Base-by-base conservation (phyloP, 805 yeast species). In the Starmerella stigmatis region DNA sequence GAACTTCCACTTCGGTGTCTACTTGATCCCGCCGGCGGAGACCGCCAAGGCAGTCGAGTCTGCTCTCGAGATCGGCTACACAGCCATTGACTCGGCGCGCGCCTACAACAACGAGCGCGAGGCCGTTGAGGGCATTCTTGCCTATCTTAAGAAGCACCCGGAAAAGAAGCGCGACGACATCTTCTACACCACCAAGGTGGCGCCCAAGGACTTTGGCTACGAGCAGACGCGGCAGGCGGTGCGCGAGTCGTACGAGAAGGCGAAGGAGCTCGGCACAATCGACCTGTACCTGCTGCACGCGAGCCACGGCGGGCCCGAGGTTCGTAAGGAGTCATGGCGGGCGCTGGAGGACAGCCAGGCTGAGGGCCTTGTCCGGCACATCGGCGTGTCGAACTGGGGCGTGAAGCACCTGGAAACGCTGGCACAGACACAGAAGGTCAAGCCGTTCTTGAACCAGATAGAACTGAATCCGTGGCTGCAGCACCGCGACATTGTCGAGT, bases 381-480 rank as follows among this genome's bases (percentile, higher is more conserved):
- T 79, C 45, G 85, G 84, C 22, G 81, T 79, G 10, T 76, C 82
- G 30, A 79, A 78, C 60, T 78, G 70, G 58, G 82, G 81, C n/a
- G 59, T 64, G n/a, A 67, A 68, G 41, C 84, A 79, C 56, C 55
- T 78, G 16, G 63, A 74, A 52, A 80, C 77, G 58, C 60, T 79
- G 21, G 40, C 29, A 15, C 16, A 25, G 26, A 31, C 27, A 10
- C 63, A 76, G 29, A 64, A 62, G 45, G 57, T 72, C 50, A 70
- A 68, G 50, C 86, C 94, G 0, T 83, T 77, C 0, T 78, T 81
- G 35, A 80, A 85, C 60, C 94, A 85, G 60, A 74, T 85, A 56
- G 94, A 84, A 61, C 70, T 83, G 41, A 82, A 84, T 47, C 94
- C 92, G 15, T 83, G 92, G 86, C 67, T 79, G 55, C 81, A 81